Evolutionary conservation across 768 basidiomycete species (phyloP).

Genomic region (Gautieria morchelliformis): DNA sequence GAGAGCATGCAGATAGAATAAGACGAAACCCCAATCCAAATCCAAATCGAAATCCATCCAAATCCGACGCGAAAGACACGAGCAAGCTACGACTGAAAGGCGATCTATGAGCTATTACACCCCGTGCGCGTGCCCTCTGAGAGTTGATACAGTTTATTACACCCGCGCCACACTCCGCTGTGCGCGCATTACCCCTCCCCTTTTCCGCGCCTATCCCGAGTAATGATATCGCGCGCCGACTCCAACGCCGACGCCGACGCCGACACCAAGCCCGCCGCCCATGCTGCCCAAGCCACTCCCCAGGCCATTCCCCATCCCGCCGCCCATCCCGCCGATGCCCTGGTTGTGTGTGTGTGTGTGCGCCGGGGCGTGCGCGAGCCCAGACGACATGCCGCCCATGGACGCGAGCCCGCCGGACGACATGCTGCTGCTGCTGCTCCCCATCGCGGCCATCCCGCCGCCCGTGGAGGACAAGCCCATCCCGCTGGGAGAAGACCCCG

Average conservation of each 20-base stretch:
- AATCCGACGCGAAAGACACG: too few species aligned
- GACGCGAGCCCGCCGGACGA: too few species aligned
- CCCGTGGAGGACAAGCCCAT: too few species aligned
- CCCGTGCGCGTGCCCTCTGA: background rate
- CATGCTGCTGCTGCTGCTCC: too few species aligned
- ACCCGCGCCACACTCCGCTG: background rate
- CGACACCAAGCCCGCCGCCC: constrained; percentile 1
- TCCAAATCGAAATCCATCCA: too few species aligned
- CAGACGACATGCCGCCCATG: too few species aligned
- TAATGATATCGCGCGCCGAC: background rate
- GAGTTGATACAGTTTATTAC: background rate
- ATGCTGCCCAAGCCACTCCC: too few species aligned
- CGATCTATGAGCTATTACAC: background rate
- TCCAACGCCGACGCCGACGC: background rate
- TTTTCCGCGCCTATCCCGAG: too few species aligned
- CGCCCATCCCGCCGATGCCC: background rate
- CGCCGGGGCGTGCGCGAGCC: background rate
- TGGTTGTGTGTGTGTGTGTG: background rate
- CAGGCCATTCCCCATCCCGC: background rate
- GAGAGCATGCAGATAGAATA: too few species aligned
- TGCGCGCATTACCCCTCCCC: background rate
- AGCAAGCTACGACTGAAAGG: background rate
- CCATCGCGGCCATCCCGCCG: too few species aligned
- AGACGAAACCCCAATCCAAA: too few species aligned
- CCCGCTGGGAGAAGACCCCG: too few species aligned